Percentiles rank a stretch among this genome's conserved stretches.
Conservation (phyloP, 345 rosid species). For the Hirschfeldia incana region DNA sequence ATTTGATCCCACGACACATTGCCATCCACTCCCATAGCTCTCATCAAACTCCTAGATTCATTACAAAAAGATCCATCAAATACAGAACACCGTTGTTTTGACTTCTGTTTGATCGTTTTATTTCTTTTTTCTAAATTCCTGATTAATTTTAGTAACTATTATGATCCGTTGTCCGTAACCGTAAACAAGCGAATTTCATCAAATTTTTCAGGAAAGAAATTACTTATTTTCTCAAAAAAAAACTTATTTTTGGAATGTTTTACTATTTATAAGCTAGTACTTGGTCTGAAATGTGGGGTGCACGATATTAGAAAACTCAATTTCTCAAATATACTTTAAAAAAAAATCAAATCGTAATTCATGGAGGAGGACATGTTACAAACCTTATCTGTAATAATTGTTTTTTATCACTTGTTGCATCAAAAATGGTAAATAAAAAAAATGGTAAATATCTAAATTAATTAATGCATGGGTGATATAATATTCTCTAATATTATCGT, state of each 20-base stretch:
- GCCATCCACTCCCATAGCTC: conserved; percentile 68
- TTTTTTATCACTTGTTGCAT: not conserved
- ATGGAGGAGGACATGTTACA: conserved; percentile 21
- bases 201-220: conserved; percentile 10
- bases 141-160: conserved; percentile 27
- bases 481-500: not conserved
- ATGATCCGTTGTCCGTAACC: conserved; percentile 38
- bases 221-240: not conserved
- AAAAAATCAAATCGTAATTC: not conserved
- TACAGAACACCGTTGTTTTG: too few relatives aligned
- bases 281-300: conserved; percentile 33
- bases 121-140: not conserved
- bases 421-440: too few relatives aligned
- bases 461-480: not conserved
- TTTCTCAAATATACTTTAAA: not conserved
- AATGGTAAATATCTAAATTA: too few relatives aligned
- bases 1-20: conserved; percentile 77
- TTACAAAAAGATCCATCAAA: not conserved
- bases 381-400: not conserved
- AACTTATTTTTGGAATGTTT: conserved; percentile 5
- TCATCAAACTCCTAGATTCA: conserved; percentile 59
- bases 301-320: conserved; percentile 17
- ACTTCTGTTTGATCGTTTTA: too few relatives aligned
- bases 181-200: conserved; percentile 24
- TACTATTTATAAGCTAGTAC: conserved; percentile 31